Conservation (phyloP, 2,329 filamentous ascomycete genomes). For the Fusarium drepaniforme region DNA sequence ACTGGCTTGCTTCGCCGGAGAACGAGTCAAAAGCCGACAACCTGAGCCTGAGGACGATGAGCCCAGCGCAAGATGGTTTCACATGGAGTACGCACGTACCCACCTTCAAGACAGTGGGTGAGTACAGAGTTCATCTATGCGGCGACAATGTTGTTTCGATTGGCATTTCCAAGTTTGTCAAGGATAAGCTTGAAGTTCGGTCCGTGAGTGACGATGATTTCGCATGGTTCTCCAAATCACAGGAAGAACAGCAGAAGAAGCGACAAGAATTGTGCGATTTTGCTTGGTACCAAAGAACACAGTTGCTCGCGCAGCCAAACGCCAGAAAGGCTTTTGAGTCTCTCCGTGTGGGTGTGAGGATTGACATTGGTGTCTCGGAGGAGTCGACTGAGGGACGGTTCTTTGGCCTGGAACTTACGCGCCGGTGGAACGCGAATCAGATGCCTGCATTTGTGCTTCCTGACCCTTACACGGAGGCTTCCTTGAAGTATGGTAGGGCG, state of each 20-base stretch:
- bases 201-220: background rate
- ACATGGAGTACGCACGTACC: background rate
- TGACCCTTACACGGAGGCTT: background rate
- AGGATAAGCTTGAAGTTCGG: background rate
- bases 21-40: background rate
- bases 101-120: background rate
- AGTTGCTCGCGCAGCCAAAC: background rate
- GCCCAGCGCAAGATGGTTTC: background rate
- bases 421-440: background rate
- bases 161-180: background rate
- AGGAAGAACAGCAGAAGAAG: background rate
- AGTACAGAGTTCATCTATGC: background rate
- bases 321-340: background rate
- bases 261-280: background rate
- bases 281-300: background rate
- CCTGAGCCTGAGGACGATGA: background rate
- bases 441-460: background rate
- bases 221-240: background rate
- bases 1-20: background rate
- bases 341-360: background rate
- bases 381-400: background rate
- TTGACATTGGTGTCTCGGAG: slow-evolving; percentile 1
- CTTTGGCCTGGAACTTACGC: background rate
- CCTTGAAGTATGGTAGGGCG: background rate
- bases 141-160: background rate